Evolutionary conservation across 2,329 filamentous ascomycete genomes (phyloP).

Genomic region (Fusarium ambrosium): DNA sequence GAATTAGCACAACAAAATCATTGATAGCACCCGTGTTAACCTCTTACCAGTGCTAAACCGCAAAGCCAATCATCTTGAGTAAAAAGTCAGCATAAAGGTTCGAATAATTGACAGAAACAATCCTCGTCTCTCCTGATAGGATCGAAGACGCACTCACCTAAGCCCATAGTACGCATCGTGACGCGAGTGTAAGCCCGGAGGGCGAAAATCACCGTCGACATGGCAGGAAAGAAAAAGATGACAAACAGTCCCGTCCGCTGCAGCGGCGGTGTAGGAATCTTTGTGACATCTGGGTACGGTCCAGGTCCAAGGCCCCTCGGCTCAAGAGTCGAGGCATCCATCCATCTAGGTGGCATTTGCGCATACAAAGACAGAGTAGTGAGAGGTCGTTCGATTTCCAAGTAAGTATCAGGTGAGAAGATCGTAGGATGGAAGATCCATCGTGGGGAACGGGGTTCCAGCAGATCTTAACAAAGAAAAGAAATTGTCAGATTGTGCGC

Average conservation of each 20-base stretch:
- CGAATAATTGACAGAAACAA: background rate
- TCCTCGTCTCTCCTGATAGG: constrained; percentile 13
- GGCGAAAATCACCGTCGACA: constrained; percentile 45
- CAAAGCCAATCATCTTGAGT: background rate
- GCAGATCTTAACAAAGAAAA: background rate
- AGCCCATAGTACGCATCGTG: constrained; percentile 46
- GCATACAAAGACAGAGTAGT: background rate
- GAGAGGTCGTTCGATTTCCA: background rate
- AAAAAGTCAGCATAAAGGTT: background rate
- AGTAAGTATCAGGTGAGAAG: background rate
- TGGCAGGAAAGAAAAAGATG: constrained; percentile 50
- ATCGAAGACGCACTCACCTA: constrained; percentile 33
- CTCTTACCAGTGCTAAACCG: background rate
- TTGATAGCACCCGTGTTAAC: background rate
- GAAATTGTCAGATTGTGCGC: background rate
- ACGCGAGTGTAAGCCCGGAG: constrained; percentile 48
- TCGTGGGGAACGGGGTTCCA: background rate
- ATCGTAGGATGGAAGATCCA: background rate
- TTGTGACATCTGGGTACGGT: constrained; percentile 43
- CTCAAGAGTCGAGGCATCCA: background rate
- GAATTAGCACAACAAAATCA: background rate
- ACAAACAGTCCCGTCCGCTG: constrained; percentile 49
- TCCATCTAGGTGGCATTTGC: background rate
- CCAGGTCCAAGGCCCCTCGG: background rate
- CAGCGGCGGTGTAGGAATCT: constrained; percentile 51